A percentile compares a stretch with the other conserved stretches of the same genome.
phyloP scores from a whole-genome alignment of 129 eudicot species.

The Sambucus nigra region DNA sequence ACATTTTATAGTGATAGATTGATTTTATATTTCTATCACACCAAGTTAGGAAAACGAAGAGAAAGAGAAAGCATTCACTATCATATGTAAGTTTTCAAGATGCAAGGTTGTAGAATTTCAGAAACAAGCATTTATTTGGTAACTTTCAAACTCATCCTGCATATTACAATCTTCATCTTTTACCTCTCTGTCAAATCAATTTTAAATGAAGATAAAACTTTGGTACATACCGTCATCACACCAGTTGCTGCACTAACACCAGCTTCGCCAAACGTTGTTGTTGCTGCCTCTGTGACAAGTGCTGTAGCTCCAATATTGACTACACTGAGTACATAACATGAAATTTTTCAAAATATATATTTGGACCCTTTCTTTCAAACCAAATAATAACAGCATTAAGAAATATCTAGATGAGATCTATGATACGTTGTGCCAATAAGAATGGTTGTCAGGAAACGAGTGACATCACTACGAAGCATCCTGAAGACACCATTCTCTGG shows the following conservation, averaged over 20 bases:
- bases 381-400: neutral
- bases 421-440: constrained; percentile 66
- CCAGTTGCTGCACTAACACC: constrained; percentile 71
- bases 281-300: constrained; percentile 66
- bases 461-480: constrained; percentile 61
- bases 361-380: neutral
- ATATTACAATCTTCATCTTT: neutral
- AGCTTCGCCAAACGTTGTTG: constrained; percentile 65
- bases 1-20: too few species aligned
- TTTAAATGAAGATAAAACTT: neutral
- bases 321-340: constrained; percentile 26
- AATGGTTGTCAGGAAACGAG: constrained; percentile 61
- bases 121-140: neutral
- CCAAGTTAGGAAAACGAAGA: too few species aligned
- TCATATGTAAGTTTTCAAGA: too few species aligned
- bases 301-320: constrained; percentile 78
- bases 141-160: neutral
- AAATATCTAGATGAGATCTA: neutral
- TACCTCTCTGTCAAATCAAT: neutral
- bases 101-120: too few species aligned
- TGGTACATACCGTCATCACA: constrained; percentile 51
- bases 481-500: constrained; percentile 63
- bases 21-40: too few species aligned
- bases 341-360: neutral
- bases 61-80: too few species aligned